A percentile compares a stretch with the other conserved stretches of the same genome.
Conservation (phyloP, 2,329 filamentous ascomycete species). For the Colletotrichum sp. region DNA sequence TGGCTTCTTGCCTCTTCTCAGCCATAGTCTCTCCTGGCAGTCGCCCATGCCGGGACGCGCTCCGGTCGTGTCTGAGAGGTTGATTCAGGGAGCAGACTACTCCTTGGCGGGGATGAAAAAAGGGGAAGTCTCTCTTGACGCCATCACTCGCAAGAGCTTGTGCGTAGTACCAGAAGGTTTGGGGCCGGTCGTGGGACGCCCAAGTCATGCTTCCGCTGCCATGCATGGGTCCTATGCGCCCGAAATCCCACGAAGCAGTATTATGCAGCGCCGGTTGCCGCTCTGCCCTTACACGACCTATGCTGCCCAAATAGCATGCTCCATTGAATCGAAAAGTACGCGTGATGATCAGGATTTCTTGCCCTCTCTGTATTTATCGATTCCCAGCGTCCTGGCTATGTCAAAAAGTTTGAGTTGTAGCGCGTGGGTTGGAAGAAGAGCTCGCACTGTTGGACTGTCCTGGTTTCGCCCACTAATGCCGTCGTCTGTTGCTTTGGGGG, state of each 20-base stretch:
- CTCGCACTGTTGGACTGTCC: neutral
- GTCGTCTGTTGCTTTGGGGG: neutral
- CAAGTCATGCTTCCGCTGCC: neutral
- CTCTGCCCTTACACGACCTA: neutral
- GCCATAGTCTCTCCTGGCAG: neutral
- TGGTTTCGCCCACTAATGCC: neutral
- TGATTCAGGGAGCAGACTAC: neutral
- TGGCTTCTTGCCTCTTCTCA: neutral
- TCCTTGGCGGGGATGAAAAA: neutral
- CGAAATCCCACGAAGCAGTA: neutral
- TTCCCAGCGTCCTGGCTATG: neutral
- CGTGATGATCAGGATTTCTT: neutral
- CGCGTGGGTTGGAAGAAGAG: neutral
- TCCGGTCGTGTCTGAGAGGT: neutral
- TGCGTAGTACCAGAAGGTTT: neutral
- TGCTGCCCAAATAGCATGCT: neutral
- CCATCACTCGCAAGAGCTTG: neutral
- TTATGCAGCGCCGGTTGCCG: neutral
- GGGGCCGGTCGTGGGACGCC: neutral
- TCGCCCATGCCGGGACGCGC: neutral
- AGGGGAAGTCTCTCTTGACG: neutral
- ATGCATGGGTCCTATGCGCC: conserved; percentile 6
- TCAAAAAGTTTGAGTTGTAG: neutral
- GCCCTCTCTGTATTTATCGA: neutral
- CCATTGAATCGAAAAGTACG: neutral